Evolutionary conservation across 2,329 filamentous ascomycete genomes (phyloP), one percentile per base, ranked within the genome.

Genomic region (Teratosphaeria viscida): DNA sequence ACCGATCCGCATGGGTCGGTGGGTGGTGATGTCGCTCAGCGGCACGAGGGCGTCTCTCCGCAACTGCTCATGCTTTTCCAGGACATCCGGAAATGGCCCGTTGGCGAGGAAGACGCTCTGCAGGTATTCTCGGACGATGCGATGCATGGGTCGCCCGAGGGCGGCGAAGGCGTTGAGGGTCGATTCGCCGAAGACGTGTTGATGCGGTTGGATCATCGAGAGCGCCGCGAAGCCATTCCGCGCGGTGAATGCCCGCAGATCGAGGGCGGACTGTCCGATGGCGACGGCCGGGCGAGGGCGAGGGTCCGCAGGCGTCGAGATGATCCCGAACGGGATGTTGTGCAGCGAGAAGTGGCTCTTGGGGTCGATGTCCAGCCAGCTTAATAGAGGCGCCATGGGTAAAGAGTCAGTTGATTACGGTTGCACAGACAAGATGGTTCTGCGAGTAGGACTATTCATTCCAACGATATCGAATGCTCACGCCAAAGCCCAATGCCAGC

Each of bases 251-350:
- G 77, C 78, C 55, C 81, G 79, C 12, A 94, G 78, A 65, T 92
- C 87, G 53, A 94, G 75, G 0, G 84, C 87, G 72, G 88, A 77
- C 35, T 85, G 81, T 55, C 89, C 89, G 66, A 94, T 87, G 10
- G 88, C 88, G 61, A 89, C 76, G 14, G 87, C 89, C 10, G 85
- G 81, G 32, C 85, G 85, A 1, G 80, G 86, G 29, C 78, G 78
- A 11, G 78, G 67, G 60, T 82, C 78, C 5, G 78, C 72, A 2
- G 78, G 64, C 0, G 86, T 87, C 34, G 85, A 87, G 70, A 94
- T 89, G 76, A 94, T 85, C 68, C 89, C 89, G 69, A 92, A 92
- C 1, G 89, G 89, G 58, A 94, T 86, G 71, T 94, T 94, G 68
- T 86, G 84, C 57, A 92, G 76, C 8, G 88, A 89, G 74, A 91